These are phyloP conservation scores for Saturnispora hagleri DNA, from an alignment of 805 yeast species.

Conservation along the genomic window DNA sequence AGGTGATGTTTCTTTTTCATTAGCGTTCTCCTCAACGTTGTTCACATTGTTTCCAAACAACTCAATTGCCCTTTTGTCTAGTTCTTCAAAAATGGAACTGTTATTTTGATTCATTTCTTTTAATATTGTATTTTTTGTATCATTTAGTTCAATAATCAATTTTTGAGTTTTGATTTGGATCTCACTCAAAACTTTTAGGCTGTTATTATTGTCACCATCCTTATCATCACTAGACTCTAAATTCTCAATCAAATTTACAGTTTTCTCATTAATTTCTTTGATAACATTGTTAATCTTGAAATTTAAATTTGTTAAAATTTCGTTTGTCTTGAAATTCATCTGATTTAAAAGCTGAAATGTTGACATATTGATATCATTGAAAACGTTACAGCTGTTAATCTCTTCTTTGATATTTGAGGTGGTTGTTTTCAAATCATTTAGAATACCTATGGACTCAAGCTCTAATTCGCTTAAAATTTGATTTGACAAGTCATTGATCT, in stretches of 20 bases:
- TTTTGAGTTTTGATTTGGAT: constrained; percentile 1
- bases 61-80: neutral
- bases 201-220: neutral
- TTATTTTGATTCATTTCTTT: neutral
- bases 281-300: constrained; percentile 5
- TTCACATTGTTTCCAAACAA: neutral
- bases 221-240: neutral
- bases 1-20: neutral
- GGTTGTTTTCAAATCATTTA: constrained; percentile 9
- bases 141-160: neutral
- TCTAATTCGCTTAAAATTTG: constrained; percentile 21
- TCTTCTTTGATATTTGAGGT: constrained; percentile 15
- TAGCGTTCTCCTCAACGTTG: neutral
- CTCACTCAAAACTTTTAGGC: neutral
- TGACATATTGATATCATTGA: constrained; percentile 16
- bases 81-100: neutral
- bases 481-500: constrained; percentile 17
- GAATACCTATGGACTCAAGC: constrained; percentile 20
- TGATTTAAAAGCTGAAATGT: constrained; percentile 21
- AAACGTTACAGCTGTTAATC: constrained; percentile 13
- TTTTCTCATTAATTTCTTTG: constrained; percentile 7
- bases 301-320: constrained; percentile 5
- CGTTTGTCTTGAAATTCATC: constrained; percentile 15
- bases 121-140: neutral
- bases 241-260: neutral